phyloP scores from a whole-genome alignment of 2,329 filamentous ascomycete species.

The Metarhizium album region DNA sequence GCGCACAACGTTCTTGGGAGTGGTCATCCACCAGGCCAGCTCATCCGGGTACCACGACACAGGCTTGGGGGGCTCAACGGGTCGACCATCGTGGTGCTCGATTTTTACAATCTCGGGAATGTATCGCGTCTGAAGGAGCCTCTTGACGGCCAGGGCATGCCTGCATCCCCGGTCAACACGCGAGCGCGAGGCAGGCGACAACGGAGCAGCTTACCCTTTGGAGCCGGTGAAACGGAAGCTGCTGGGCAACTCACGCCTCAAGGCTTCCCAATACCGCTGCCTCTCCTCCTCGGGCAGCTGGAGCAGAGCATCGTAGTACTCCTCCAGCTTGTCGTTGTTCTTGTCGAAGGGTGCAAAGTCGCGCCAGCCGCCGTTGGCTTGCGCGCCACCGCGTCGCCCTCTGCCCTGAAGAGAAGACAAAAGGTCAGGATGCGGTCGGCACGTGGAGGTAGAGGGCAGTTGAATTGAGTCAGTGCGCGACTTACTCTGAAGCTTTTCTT shows the following conservation, averaged over 20 bases:
- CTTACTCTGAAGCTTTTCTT: conserved; percentile 26
- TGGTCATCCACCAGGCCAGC: conserved; percentile 96
- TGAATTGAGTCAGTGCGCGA: conserved; percentile 5
- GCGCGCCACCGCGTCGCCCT: conserved; percentile 22
- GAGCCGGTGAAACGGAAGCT: conserved; percentile 97
- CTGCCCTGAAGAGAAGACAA: conserved; percentile 20
- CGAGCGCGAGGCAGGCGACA: conserved; percentile 2
- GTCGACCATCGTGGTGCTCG: conserved; percentile 67
- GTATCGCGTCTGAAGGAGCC: conserved; percentile 77
- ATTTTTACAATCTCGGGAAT: conserved; percentile 84
- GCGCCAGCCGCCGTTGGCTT: conserved; percentile 18
- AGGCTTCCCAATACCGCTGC: conserved; percentile 70
- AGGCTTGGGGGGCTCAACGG: conserved; percentile 69
- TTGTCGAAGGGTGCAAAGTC: conserved; percentile 46
- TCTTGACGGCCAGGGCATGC: conserved; percentile 85
- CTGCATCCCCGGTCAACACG: conserved; percentile 29
- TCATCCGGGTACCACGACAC: conserved; percentile 91
- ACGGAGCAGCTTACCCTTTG: conserved; percentile 52
- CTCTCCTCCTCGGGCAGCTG: conserved; percentile 70
- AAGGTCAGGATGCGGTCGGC: not conserved
- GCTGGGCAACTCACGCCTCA: conserved; percentile 82
- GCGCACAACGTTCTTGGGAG: conserved; percentile 88
- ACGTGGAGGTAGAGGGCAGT: conserved; percentile 6
- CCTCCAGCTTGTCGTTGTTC: conserved; percentile 74
- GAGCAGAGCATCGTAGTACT: conserved; percentile 72